Evolutionary conservation across 495 filamentous ascomycete species (phyloP), one percentile per base, ranked within the genome.

Genomic region (Elasticomyces elasticus): DNA sequence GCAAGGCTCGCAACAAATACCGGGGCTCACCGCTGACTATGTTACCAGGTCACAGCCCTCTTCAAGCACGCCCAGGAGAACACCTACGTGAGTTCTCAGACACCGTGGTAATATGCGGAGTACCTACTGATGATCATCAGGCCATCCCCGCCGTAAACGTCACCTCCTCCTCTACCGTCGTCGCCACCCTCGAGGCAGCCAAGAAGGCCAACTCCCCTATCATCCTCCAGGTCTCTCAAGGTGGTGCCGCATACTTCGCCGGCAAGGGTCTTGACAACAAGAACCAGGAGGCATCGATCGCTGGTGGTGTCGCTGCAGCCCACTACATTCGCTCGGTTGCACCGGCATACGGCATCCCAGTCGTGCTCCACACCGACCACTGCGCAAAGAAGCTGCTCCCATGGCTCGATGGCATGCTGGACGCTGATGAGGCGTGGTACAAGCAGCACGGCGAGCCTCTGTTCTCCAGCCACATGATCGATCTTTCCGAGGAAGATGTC

Each of bases 381-480:
- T 72, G 69, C 56, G 69, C 69, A 9, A 72, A 72, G 66, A 72
- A 72, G 65, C 66, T 70, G 5, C 64, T 72, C 12, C 66, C 66
- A 40, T 96, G 94, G 92, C 74, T 98, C 63, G 92, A 97, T 68
- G 92, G 92, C 63, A 90, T 98, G 83, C 71, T 97, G 45, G 87
- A 89, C 59, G 85, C 76, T 50, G 89, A 95, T 67, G 94, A 99
- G 82, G 73, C 72, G 49, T 88, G 90, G 76, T 94, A 91, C 84
- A 90, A 94, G 79, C 66, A 80, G 64, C 82, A 94, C 70, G 86
- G 86, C 70, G 84, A 89, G 69, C 92, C 94, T 52, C 84, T 98
- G 43, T 99, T 91, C 81, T 87, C 82, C 65, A 82, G 75, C 62
- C 92, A 99, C 79, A 97, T 99, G 92, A 95, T 99, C 64, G 92